A percentile compares a stretch with the other conserved stretches of the same genome.
These are phyloP conservation scores for Quercus wislizeni DNA, from an alignment of 306 rosid species.

Conservation along the genomic window DNA sequence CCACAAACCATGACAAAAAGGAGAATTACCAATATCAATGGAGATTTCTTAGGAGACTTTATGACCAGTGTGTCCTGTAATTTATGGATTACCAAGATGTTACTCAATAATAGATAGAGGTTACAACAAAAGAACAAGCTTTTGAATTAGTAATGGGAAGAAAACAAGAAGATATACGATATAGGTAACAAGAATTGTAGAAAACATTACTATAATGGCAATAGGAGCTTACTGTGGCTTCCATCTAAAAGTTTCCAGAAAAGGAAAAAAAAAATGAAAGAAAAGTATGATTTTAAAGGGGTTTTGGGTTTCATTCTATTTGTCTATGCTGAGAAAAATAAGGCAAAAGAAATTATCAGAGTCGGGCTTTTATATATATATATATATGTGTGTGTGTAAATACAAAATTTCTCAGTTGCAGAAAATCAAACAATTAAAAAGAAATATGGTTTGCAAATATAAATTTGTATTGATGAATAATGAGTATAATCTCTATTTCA, in stretches of 20 bases:
- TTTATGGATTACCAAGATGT: neutral
- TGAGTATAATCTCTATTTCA: too few species aligned
- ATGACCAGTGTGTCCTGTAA: slow-evolving; percentile 37
- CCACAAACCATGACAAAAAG: slow-evolving; percentile 18
- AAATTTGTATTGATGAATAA: too few species aligned
- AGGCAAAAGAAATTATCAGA: slow-evolving; percentile 63
- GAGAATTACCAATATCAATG: slow-evolving; percentile 28
- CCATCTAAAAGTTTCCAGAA: slow-evolving; percentile 53
- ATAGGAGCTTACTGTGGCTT: slow-evolving; percentile 41
- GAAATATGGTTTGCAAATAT: too few species aligned
- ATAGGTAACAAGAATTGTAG: neutral
- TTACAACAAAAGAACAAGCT: neutral
- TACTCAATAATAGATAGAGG: neutral
- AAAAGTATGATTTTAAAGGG: slow-evolving; percentile 3
- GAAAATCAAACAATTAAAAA: too few species aligned
- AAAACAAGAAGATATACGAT: neutral
- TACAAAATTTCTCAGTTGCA: too few species aligned
- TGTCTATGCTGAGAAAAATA: slow-evolving; percentile 31
- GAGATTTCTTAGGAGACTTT: neutral
- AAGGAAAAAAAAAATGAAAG: neutral
- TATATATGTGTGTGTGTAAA: neutral
- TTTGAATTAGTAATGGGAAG: neutral
- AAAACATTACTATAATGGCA: neutral
- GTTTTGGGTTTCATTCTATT: slow-evolving; percentile 6
- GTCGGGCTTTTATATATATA: neutral